Conservation (phyloP, 139 green algal species). For the Picochlorum sp. region DNA sequence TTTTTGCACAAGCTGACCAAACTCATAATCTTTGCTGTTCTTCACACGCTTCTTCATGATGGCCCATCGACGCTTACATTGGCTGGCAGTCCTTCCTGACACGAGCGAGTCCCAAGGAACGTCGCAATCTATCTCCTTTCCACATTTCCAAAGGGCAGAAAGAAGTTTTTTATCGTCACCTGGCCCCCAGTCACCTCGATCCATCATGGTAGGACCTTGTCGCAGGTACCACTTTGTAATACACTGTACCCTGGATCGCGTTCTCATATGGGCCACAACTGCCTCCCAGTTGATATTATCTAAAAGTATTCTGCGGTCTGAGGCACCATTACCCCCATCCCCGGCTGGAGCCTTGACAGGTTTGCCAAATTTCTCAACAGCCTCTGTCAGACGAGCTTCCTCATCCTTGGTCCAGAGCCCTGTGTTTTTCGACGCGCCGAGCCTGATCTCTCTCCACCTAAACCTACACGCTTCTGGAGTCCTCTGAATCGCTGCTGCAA, state of each 20-base stretch:
- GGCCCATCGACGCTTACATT: conserved; percentile 51
- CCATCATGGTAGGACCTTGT: conserved; percentile 49
- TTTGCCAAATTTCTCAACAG: conserved; percentile 13
- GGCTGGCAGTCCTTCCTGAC: conserved; percentile 23
- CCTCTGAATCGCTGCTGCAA: conserved; percentile 39
- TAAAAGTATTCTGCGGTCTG: conserved; percentile 34
- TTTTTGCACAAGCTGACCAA: conserved; percentile 13
- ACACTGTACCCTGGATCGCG: conserved; percentile 33
- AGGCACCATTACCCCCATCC: background rate
- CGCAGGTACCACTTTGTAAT: conserved; percentile 46
- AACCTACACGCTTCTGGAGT: conserved; percentile 44
- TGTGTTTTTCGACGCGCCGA: conserved; percentile 3
- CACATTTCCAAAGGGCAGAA: conserved; percentile 21
- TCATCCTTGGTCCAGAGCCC: conserved; percentile 35
- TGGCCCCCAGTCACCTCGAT: conserved; percentile 48
- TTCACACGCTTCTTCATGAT: conserved; percentile 40
- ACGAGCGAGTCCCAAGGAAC: conserved; percentile 49
- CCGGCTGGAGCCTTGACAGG: background rate
- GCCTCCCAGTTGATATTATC: conserved; percentile 58
- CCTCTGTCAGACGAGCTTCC: conserved; percentile 27
- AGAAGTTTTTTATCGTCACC: conserved; percentile 59
- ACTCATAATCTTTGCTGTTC: conserved; percentile 19
- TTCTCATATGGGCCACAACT: conserved; percentile 32
- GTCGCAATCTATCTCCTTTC: conserved; percentile 33
- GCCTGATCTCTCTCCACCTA: conserved; percentile 31